Evolutionary conservation across 371 early-diverging fungal genomes (phyloP).

Genomic region (Coemansia linderi): DNA sequence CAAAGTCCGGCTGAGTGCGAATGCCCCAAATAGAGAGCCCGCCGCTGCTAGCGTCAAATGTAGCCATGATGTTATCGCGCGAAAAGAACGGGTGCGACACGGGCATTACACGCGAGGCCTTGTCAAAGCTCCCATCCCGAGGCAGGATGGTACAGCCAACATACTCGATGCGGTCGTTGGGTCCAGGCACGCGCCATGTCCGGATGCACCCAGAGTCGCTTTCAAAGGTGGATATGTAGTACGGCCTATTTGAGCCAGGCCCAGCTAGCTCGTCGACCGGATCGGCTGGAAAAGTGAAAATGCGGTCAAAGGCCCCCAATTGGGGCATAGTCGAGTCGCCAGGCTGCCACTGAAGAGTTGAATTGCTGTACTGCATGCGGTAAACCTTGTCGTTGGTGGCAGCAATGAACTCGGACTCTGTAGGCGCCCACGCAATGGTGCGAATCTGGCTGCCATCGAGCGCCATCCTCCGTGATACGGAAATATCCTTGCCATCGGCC

Average conservation of each 20-base stretch:
- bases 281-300: conserved; percentile 45
- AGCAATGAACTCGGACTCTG: conserved; percentile 48
- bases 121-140: conserved; percentile 25
- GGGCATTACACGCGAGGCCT: conserved; percentile 50
- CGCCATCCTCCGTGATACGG: conserved; percentile 43
- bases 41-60: conserved; percentile 42
- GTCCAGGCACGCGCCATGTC: conserved; percentile 38
- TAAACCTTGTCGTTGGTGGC: conserved; percentile 40
- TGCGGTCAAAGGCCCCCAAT: conserved; percentile 38
- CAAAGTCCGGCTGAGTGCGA: conserved; percentile 23
- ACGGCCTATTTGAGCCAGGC: background rate
- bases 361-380: conserved; percentile 22
- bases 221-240: conserved; percentile 39
- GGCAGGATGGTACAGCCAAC: conserved; percentile 21
- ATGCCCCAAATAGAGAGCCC: conserved; percentile 49
- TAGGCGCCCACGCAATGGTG: conserved; percentile 52
- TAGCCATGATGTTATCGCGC: conserved; percentile 51
- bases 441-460: conserved; percentile 39
- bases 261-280: background rate
- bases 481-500: conserved; percentile 9
- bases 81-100: conserved; percentile 48
- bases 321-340: conserved; percentile 22
- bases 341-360: conserved; percentile 34
- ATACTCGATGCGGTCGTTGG: conserved; percentile 13
- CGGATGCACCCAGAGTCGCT: conserved; percentile 19